These are phyloP conservation scores for Mycena indigotica DNA, from an alignment of 768 basidiomycete genomes.

Conservation along the genomic window DNA sequence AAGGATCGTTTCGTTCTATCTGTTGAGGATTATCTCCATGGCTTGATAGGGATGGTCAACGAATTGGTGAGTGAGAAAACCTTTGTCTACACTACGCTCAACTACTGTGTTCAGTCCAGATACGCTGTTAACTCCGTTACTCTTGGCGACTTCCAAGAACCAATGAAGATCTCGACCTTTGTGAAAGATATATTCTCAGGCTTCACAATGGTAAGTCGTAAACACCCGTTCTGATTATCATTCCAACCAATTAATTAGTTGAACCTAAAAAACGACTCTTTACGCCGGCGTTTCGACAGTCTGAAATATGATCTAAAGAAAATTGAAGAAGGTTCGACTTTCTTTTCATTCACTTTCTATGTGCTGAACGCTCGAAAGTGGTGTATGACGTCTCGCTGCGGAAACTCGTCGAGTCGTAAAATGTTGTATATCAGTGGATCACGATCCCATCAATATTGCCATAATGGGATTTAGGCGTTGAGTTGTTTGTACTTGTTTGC, in stretches of 20 bases:
- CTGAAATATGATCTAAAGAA: conserved; percentile 88
- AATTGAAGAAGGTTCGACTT: conserved; percentile 74
- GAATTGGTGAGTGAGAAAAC: conserved; percentile 59
- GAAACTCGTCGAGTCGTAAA: conserved; percentile 46
- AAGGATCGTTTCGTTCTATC: conserved; percentile 62
- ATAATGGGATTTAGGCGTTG: neutral
- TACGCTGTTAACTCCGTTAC: conserved; percentile 84
- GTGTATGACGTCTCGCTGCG: conserved; percentile 85
- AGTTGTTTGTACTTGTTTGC: neutral
- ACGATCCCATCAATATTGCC: neutral
- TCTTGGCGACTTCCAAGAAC: conserved; percentile 77
- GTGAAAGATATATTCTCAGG: conserved; percentile 84
- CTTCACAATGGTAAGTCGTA: conserved; percentile 68
- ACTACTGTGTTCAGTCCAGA: conserved; percentile 57
- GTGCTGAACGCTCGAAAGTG: conserved; percentile 44
- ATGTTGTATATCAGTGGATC: conserved; percentile 1
- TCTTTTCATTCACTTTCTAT: conserved; percentile 1
- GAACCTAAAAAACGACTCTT: conserved; percentile 77
- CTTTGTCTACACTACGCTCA: neutral
- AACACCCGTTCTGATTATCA: neutral
- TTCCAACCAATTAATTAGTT: conserved; percentile 51
- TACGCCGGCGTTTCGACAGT: conserved; percentile 78
- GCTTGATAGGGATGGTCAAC: conserved; percentile 75
- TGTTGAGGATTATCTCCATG: conserved; percentile 82
- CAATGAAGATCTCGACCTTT: conserved; percentile 74